Evolutionary conservation across 2,329 filamentous ascomycete species (phyloP).

Genomic region (Fusarium sp.): DNA sequence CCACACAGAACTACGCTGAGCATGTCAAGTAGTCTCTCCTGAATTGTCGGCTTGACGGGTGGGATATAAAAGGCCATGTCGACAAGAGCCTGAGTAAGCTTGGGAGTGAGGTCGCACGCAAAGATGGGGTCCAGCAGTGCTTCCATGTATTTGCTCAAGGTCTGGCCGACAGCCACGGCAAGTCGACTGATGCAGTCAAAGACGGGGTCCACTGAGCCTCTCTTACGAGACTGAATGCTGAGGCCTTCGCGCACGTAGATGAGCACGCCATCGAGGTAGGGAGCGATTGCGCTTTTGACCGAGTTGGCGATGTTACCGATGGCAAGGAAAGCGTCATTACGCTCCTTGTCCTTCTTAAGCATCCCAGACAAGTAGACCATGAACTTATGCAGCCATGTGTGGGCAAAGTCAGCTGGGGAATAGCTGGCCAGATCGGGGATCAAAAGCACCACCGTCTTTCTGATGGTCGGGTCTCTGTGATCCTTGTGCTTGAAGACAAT

Average conservation of each 20-base stretch:
- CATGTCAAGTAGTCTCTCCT: slow-evolving; percentile 94
- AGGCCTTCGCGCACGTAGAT: slow-evolving; percentile 94
- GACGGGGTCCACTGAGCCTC: slow-evolving; percentile 79
- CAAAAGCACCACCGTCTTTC: slow-evolving; percentile 88
- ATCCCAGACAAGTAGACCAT: slow-evolving; percentile 97
- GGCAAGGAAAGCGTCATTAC: slow-evolving; percentile 93
- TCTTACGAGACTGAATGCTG: slow-evolving; percentile 78
- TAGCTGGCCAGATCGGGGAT: slow-evolving; percentile 95
- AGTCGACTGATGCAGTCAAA: slow-evolving; percentile 98
- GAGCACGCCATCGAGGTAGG: slow-evolving; percentile 93
- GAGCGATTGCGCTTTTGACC: slow-evolving; percentile 93
- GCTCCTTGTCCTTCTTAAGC: slow-evolving; percentile 93
- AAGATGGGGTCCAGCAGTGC: slow-evolving; percentile 96
- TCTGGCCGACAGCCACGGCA: slow-evolving; percentile 94
- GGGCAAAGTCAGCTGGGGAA: slow-evolving; percentile 88
- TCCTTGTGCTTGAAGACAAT: slow-evolving; percentile 94
- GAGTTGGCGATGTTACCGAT: slow-evolving; percentile 97
- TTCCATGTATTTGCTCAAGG: slow-evolving; percentile 98
- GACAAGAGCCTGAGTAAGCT: slow-evolving; percentile 92
- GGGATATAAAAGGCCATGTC: slow-evolving; percentile 99
- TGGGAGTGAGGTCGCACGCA: slow-evolving; percentile 92
- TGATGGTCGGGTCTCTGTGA: slow-evolving; percentile 87
- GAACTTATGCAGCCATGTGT: slow-evolving; percentile 90
- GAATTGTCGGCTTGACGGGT: slow-evolving; percentile 90
- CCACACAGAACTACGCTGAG: slow-evolving; percentile 93